Conservation (phyloP, 305 asterid species). For the Fraxinus latifolia region DNA sequence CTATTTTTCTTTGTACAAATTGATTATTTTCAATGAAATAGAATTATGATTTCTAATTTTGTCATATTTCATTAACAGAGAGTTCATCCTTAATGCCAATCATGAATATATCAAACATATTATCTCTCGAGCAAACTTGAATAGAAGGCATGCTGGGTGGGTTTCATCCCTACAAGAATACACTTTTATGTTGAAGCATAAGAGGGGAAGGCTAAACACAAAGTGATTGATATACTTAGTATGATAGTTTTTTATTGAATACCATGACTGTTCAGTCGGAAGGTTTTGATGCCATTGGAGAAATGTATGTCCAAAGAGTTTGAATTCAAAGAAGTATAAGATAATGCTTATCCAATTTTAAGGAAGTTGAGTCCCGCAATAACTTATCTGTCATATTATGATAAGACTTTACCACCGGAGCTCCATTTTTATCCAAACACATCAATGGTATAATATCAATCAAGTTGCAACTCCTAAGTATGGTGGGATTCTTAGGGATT, state of each 20-base stretch:
- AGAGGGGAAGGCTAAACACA: not conserved
- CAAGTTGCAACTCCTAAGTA: too few species aligned
- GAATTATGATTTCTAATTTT: too few species aligned
- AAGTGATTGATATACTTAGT: not conserved
- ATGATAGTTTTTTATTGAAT: not conserved
- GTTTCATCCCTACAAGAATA: not conserved
- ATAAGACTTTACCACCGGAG: too few species aligned
- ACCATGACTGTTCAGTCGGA: not conserved
- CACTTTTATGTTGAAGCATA: not conserved
- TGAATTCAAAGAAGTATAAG: not conserved
- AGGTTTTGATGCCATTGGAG: not conserved
- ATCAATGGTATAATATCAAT: too few species aligned
- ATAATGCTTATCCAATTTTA: too few species aligned
- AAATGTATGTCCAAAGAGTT: not conserved
- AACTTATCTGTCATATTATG: too few species aligned
- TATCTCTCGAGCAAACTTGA: not conserved
- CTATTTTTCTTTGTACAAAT: too few species aligned
- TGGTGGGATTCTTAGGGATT: too few species aligned
- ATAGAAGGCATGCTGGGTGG: not conserved
- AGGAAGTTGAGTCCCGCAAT: too few species aligned
- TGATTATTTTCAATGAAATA: too few species aligned
- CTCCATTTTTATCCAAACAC: too few species aligned
- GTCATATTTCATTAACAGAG: not conserved
- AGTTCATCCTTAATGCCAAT: not conserved
- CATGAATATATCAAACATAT: not conserved